Base-by-base conservation (phyloP, 805 yeast species). In the Saturnispora mendoncae region DNA sequence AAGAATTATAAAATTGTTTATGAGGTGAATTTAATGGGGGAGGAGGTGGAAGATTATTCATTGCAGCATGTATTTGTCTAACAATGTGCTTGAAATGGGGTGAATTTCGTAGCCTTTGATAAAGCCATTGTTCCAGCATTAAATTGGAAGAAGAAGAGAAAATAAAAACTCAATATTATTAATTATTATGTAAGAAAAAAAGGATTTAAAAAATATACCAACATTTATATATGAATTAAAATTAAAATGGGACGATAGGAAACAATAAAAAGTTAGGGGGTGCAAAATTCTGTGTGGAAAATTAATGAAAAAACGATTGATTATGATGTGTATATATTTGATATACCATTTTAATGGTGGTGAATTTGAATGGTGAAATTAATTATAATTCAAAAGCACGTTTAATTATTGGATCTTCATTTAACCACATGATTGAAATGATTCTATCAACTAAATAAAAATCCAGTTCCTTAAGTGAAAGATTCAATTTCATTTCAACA, bases 1-100 rank as follows among this genome's bases (percentile, higher is more conserved):
- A 47, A 6, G 36, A 18, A 23, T 26, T 21, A 29, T 33, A 36
- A 12, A 20, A 30, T 27, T 34, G 29, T 17, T 36, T 10, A 33
- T 35, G 17, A 14, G 27, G 12, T 27, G 38, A 18, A 36, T 48
- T 49, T 49, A 49, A 64, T 47, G 42, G 59, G n/a, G 46, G 42
- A 4, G 72, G 72, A 12, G 72, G 67, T 2, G 76, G 74, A 5
- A 78, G 65, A 2, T 80, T 71, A 51, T 83, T 83, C 26, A 83
- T 69, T 43, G 67, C 68, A 30, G 81, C 80, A 52, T 82, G 81
- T 1, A 83, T 62, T 10, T 65, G 61, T 30, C 76, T 63, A 4
- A 82, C 94, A 64, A 79, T 74, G 21, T 71, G 61, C 49, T 80
- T 76, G 51, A 83, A 83, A 0, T 71, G 64, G 2, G 68, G 71